Conservation (phyloP, 2,329 filamentous ascomycete species). For the Metarhizium anisopliae region DNA sequence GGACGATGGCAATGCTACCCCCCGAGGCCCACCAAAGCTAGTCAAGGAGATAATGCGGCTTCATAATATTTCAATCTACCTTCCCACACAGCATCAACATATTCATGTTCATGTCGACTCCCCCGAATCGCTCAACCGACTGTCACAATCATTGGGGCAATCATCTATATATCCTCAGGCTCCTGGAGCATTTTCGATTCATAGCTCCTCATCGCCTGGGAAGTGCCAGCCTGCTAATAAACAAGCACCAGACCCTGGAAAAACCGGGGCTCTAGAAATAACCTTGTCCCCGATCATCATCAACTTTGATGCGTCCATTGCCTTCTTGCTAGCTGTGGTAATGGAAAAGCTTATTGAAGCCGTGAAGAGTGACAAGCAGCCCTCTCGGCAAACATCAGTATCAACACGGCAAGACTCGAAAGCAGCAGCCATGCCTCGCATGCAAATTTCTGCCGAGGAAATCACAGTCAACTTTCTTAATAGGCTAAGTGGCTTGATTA, state of each 20-base stretch:
- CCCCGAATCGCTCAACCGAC: slow-evolving; percentile 17
- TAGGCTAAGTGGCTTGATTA: slow-evolving; percentile 41
- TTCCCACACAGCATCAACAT: slow-evolving; percentile 41
- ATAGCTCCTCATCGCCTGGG: slow-evolving; percentile 1
- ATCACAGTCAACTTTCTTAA: slow-evolving; percentile 49
- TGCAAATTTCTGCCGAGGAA: slow-evolving; percentile 38
- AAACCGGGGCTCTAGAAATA: slow-evolving; percentile 31
- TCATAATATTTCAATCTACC: slow-evolving; percentile 42
- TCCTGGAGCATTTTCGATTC: slow-evolving; percentile 52
- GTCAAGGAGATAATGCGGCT: slow-evolving; percentile 46
- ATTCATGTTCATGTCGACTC: slow-evolving; percentile 25
- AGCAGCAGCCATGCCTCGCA: slow-evolving; percentile 19
- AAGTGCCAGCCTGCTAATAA: not conserved
- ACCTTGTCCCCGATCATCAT: slow-evolving; percentile 42
- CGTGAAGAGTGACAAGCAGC: slow-evolving; percentile 21
- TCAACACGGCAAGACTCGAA: slow-evolving; percentile 7
- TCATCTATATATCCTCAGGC: slow-evolving; percentile 39
- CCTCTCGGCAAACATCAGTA: slow-evolving; percentile 5
- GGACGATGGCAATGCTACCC: slow-evolving; percentile 28
- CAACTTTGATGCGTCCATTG: slow-evolving; percentile 48
- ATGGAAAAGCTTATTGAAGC: slow-evolving; percentile 39
- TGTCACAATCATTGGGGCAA: slow-evolving; percentile 22
- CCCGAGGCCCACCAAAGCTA: slow-evolving; percentile 43
- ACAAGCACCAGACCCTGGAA: not conserved
- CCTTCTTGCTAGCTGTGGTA: slow-evolving; percentile 44